These are phyloP conservation scores for Dacryopinax primogenitus DNA, from an alignment of 768 basidiomycete genomes.

Conservation along the genomic window DNA sequence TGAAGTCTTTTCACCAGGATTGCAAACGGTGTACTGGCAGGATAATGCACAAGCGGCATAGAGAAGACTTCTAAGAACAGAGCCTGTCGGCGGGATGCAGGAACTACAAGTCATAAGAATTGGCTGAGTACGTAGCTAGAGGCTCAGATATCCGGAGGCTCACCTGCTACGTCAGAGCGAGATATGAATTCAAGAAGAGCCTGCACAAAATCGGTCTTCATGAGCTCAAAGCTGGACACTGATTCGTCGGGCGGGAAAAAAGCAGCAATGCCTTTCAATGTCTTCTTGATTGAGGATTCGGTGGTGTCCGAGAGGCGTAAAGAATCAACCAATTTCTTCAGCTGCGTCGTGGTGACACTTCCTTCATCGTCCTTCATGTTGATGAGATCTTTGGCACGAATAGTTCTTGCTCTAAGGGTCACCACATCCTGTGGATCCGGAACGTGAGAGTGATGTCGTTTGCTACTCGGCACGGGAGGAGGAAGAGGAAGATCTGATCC, in stretches of 20 bases:
- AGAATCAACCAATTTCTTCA: constrained; percentile 44
- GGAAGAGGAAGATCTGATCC: constrained; percentile 23
- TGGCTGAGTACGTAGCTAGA: constrained; percentile 5
- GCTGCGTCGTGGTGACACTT: constrained; percentile 47
- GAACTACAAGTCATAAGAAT: constrained; percentile 37
- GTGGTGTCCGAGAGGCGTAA: constrained; percentile 43
- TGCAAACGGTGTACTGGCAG: constrained; percentile 43
- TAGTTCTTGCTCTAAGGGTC: constrained; percentile 79
- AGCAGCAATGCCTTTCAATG: constrained; percentile 60
- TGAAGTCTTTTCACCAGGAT: constrained; percentile 90
- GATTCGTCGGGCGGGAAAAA: constrained; percentile 66
- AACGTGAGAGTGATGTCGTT: constrained; percentile 53
- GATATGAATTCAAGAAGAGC: constrained; percentile 54
- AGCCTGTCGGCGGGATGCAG: constrained; percentile 52
- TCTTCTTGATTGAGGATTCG: constrained; percentile 50
- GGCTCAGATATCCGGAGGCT: constrained; percentile 20
- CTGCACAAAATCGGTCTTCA: constrained; percentile 88
- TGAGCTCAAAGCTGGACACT: constrained; percentile 87
- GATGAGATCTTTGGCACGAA: constrained; percentile 65
- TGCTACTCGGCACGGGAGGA: constrained; percentile 26
- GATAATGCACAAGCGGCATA: constrained; percentile 31
- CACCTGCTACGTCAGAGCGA: constrained; percentile 54
- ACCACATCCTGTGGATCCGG: constrained; percentile 82
- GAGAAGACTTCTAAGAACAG: constrained; percentile 70
- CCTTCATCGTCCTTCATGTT: constrained; percentile 42